Evolutionary conservation across 805 yeast genomes (phyloP).

Genomic region (Wickerhamomyces sydowiorum): DNA sequence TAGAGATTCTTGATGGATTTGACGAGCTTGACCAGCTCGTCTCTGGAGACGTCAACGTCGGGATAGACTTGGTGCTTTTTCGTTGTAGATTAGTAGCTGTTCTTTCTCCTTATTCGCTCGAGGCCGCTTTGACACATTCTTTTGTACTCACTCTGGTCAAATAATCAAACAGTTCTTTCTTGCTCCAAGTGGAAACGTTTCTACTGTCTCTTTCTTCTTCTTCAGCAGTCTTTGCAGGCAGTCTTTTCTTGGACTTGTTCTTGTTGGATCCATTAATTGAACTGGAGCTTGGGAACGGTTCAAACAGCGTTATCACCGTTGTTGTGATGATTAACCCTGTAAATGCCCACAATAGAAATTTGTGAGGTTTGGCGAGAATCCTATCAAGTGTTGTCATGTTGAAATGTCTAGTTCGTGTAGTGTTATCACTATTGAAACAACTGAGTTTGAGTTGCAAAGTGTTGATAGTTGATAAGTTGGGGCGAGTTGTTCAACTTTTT

Average conservation of each 20-base stretch:
- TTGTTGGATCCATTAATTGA: neutral
- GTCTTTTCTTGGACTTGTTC: neutral
- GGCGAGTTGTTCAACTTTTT: too few relatives aligned
- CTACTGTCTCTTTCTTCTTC: neutral
- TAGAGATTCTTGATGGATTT: slow-evolving; percentile 8
- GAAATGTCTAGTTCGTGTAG: too few relatives aligned
- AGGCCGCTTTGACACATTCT: too few relatives aligned
- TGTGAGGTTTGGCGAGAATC: neutral
- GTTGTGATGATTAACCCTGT: slow-evolving; percentile 11
- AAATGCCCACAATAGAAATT: slow-evolving; percentile 5
- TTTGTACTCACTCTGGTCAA: slow-evolving; percentile 10
- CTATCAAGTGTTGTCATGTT: slow-evolving; percentile 2
- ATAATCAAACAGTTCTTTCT: slow-evolving; percentile 8
- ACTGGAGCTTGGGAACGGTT: slow-evolving; percentile 7
- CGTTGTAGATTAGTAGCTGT: neutral
- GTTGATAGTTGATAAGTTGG: too few relatives aligned
- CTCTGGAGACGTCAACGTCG: slow-evolving; percentile 8
- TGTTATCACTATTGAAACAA: too few relatives aligned
- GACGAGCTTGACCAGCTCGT: slow-evolving; percentile 12
- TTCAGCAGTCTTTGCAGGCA: slow-evolving; percentile 3
- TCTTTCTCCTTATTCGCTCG: too few relatives aligned
- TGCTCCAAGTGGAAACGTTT: slow-evolving; percentile 4
- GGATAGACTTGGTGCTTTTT: slow-evolving; percentile 11
- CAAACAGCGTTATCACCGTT: slow-evolving; percentile 8
- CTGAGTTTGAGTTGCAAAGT: too few relatives aligned